phyloP scores from a whole-genome alignment of 1,284 basidiomycete species.

The Puccinia triticina region DNA sequence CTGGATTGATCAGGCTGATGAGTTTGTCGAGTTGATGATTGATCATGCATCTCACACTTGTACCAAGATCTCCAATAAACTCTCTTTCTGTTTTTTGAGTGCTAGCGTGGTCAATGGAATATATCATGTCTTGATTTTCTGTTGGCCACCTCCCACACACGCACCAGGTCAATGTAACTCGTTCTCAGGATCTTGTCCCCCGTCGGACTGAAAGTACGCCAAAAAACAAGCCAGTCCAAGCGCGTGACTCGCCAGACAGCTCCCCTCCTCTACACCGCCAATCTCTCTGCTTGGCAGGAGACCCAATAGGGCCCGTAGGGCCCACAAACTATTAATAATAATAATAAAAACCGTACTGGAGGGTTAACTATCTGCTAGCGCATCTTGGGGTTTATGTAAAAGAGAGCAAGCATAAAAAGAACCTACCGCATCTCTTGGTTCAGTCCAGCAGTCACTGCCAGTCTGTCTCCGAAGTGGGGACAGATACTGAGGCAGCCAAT shows the following conservation, averaged over 20 bases:
- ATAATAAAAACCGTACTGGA: background rate
- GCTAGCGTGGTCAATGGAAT: no score
- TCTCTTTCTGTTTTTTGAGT: no score
- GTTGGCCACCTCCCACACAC: constrained; percentile 44
- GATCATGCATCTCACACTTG: no score
- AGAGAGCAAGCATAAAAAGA: no score
- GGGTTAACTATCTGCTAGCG: background rate
- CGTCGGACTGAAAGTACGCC: constrained; percentile 25
- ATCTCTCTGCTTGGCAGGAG: constrained; percentile 1
- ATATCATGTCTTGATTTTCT: no score
- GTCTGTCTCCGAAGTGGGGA: no score
- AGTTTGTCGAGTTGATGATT: no score
- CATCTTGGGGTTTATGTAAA: no score
- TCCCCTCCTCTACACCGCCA: background rate
- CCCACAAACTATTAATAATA: constrained; percentile 25
- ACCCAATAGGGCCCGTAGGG: constrained; percentile 3
- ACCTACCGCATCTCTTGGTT: constrained; percentile 49
- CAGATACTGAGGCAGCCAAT: no score
- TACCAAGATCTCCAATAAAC: no score
- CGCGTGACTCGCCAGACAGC: constrained; percentile 20
- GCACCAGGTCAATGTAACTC: constrained; percentile 39
- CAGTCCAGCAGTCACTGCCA: constrained; percentile 44
- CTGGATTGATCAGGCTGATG: no score
- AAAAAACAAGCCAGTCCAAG: constrained; percentile 43
- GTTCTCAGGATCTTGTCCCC: constrained; percentile 38